Evolutionary conservation across 1,284 basidiomycete genomes (phyloP), one percentile per base, ranked within the genome.

Genomic region (Sparassis latifolia): DNA sequence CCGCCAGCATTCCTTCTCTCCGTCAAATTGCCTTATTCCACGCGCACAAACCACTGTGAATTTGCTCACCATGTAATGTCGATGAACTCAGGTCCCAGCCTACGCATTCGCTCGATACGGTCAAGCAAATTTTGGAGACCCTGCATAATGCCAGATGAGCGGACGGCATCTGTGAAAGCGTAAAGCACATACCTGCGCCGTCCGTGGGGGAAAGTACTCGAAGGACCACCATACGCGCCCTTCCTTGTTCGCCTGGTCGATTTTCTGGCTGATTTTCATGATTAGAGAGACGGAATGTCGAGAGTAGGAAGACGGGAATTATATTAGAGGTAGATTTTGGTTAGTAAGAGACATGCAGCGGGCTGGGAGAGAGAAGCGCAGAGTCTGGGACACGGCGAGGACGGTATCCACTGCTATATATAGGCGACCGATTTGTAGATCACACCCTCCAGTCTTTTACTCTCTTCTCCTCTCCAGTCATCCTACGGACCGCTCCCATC

Each of bases 41-140:
- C 45, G 42, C 45, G 39, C 51, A 46, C 33, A 20, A 20, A 20
- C 20, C 20, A 20, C 20, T 20, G 20, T 20, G 20, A 20, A 20
- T 20, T 20, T 29, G 63, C 79, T 55, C 54, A 86, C 94, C 92
- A 98, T 66, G 95, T 99, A 65, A 99, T 97, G 68, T 99, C 95
- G 62, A 98, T 90, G 66, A 98, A 99, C 70, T 97, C 96, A 12
- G 97, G 97, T 3, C 97, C 97, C 43, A 97, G 74, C 29, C 84
- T 81, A 52, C 93, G 81, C 96, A 99, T 99, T 59, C 97, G 91
- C 70, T 97, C 94, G 71, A 98, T 96, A 63, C 96, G 93, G 71
- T 97, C 96, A 54, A 93, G 75, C 32, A 97, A 75, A 68, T 97
- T 97, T 83, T 95, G 90, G 32, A 96, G 74, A 59, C 93, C 93